A percentile compares a stretch with the other conserved stretches of the same genome.
These are phyloP conservation scores for Cornus controversa DNA, from an alignment of 148 eudicot species.

Conservation along the genomic window DNA sequence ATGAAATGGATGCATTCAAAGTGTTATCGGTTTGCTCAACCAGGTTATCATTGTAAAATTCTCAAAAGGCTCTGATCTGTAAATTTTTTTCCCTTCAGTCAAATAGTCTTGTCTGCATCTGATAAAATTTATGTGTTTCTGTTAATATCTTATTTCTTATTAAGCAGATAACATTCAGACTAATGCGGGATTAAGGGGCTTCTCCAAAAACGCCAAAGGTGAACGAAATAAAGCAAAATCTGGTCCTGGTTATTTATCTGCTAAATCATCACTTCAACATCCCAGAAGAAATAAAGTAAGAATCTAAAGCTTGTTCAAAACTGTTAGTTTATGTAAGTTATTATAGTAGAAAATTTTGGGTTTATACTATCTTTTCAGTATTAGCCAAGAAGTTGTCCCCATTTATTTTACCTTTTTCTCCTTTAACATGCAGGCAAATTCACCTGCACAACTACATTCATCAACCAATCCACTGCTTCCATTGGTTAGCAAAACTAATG, in stretches of 20 bases:
- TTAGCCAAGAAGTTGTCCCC: background rate
- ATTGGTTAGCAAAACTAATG: slow-evolving; percentile 22
- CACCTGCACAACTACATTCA: slow-evolving; percentile 21
- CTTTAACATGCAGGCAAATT: slow-evolving; percentile 29
- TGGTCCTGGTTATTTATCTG: slow-evolving; percentile 27
- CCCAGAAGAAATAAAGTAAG: slow-evolving; percentile 51
- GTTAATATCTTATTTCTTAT: slow-evolving; percentile 8
- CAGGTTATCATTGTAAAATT: background rate
- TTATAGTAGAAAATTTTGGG: background rate
- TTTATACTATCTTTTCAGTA: background rate
- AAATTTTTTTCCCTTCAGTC: background rate
- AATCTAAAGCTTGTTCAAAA: slow-evolving; percentile 1
- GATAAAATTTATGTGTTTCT: background rate
- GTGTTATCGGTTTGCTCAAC: background rate
- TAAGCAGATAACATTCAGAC: slow-evolving; percentile 45
- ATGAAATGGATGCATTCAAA: background rate
- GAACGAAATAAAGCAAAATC: slow-evolving; percentile 36
- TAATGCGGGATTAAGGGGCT: slow-evolving; percentile 30
- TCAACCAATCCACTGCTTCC: slow-evolving; percentile 26
- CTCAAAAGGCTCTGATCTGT: background rate
- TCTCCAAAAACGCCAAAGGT: slow-evolving; percentile 26
- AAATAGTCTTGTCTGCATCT: background rate
- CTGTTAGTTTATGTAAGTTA: background rate
- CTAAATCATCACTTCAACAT: slow-evolving; percentile 32
- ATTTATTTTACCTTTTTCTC: background rate